phyloP scores from a whole-genome alignment of 129 eudicot genomes.

The Tagetes patula region DNA sequence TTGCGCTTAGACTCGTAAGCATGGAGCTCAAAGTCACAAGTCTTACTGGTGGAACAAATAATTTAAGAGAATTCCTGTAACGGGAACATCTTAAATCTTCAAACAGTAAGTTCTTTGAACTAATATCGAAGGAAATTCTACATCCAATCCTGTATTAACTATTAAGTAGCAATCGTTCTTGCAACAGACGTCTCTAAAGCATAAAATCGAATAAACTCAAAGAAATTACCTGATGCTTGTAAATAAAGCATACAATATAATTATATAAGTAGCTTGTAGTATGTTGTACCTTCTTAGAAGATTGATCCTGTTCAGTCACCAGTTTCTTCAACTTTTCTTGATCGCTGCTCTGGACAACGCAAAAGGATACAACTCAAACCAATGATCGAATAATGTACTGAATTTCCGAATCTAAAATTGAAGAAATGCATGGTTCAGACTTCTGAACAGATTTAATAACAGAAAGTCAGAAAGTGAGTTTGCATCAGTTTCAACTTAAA shows the following conservation, averaged over 20 bases:
- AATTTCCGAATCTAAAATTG: not conserved
- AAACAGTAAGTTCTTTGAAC: not conserved
- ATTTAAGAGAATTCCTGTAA: not conserved
- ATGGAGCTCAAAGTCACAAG: not conserved
- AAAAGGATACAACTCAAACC: slow-evolving; percentile 14
- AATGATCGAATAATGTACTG: not conserved
- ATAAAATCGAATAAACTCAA: not conserved
- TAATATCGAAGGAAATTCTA: not conserved
- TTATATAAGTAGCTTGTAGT: not conserved
- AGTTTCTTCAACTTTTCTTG: slow-evolving; percentile 67
- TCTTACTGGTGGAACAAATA: not conserved
- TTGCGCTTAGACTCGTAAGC: not conserved
- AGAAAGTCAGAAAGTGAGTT: not conserved
- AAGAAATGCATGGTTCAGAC: not conserved
- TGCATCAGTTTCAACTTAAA: not conserved
- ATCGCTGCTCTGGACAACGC: slow-evolving; percentile 49
- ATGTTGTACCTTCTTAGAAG: slow-evolving; percentile 43
- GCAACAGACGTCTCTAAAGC: slow-evolving; percentile 3
- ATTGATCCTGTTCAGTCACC: slow-evolving; percentile 29
- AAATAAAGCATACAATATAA: slow-evolving; percentile 10
- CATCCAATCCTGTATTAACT: not conserved
- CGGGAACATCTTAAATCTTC: not conserved
- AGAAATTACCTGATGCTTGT: slow-evolving; percentile 2
- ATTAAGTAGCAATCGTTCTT: not conserved
- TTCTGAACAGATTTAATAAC: not conserved